phyloP scores from a whole-genome alignment of 306 rosid species.

The Senna siamea region DNA sequence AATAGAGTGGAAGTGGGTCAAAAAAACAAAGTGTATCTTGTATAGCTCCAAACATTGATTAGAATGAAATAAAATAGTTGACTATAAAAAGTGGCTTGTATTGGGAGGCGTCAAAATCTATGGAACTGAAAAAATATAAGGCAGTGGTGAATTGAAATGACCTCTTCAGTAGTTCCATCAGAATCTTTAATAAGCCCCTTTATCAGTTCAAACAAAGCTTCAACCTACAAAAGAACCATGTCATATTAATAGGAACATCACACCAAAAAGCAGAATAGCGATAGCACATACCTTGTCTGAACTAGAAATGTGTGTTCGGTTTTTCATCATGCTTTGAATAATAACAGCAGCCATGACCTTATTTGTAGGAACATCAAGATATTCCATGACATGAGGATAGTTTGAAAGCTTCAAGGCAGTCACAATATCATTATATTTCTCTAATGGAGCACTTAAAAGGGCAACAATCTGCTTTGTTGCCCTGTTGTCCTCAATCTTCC shows the following conservation, averaged over 20 bases:
- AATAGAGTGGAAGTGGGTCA: slow-evolving; percentile 12
- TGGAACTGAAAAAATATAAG: slow-evolving; percentile 21
- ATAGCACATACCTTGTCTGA: slow-evolving; percentile 71
- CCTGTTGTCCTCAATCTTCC: slow-evolving; percentile 84
- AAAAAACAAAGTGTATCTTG: slow-evolving; percentile 3
- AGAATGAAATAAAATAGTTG: slow-evolving; percentile 10
- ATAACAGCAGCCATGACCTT: slow-evolving; percentile 98
- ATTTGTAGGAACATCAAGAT: slow-evolving; percentile 81
- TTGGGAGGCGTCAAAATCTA: slow-evolving; percentile 25
- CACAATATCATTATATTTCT: slow-evolving; percentile 94
- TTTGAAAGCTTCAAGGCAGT: slow-evolving; percentile 93
- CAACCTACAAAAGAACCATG: slow-evolving; percentile 65
- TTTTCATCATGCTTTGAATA: slow-evolving; percentile 96
- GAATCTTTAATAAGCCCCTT: slow-evolving; percentile 94
- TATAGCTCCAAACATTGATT: not conserved
- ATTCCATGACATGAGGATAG: slow-evolving; percentile 91
- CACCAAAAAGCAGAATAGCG: slow-evolving; percentile 36
- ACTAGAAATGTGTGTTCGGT: slow-evolving; percentile 77
- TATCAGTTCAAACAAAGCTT: slow-evolving; percentile 86
- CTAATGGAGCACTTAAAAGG: slow-evolving; percentile 95
- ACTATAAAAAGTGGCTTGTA: slow-evolving; percentile 24
- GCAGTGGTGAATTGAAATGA: slow-evolving; percentile 40
- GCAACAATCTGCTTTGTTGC: slow-evolving; percentile 97
- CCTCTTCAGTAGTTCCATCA: slow-evolving; percentile 82
- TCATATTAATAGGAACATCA: slow-evolving; percentile 44